Base-by-base conservation (phyloP, 257 asterid genomes). In the Schizonepeta tenuifolia region DNA sequence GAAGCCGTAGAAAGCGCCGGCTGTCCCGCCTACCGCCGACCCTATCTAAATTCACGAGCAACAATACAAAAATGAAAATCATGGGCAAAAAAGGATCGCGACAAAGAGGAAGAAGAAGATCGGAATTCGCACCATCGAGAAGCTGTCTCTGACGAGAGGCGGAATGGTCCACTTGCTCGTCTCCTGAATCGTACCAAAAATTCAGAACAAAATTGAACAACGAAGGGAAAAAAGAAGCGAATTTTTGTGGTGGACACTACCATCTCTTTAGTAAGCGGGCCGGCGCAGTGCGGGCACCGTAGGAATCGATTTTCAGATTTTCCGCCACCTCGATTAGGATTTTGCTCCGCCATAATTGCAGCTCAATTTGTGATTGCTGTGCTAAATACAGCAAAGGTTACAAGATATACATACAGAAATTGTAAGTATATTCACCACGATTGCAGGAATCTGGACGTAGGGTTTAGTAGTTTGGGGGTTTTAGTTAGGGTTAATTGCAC, bases 1-100 rank as follows among this genome's bases (percentile, higher is more conserved):
- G 80, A 86, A 91, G 35, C 96, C 96, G 77, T 91, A 90, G 64
- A 93, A 90, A 14, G 96, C 87, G 54, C 96, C 91, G 38, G 93
- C 84, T 4, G 86, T 86, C 59, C 97, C 96, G 4, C 97, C 98
- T 79, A 93, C 94, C 12, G 97, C 98, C 59, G 97, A 82, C 61
- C 98, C 98, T 67, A 93, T 93, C 96, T 93, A 78, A 75, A 73
- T 38, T 56, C 62, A 73, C 28, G 53, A 67, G 11, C 9, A 70
- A 66, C 20, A 71, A 60, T 36, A 43, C 46, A 72, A 33, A 15
- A 59, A 26, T 9, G 11, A 2, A 36, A 73, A 71, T 65, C 13
- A 65, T n/a, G 72, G 17, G 3, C 13, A 22, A 26, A 47, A 1
- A 65, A 9, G 21, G 3, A 6, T 15, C 36, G 24, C 40, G 6